Percentiles rank a stretch among this genome's conserved stretches.
phyloP scores from a whole-genome alignment of 2,329 filamentous ascomycete genomes.

The Arthrobotrys iridis region DNA sequence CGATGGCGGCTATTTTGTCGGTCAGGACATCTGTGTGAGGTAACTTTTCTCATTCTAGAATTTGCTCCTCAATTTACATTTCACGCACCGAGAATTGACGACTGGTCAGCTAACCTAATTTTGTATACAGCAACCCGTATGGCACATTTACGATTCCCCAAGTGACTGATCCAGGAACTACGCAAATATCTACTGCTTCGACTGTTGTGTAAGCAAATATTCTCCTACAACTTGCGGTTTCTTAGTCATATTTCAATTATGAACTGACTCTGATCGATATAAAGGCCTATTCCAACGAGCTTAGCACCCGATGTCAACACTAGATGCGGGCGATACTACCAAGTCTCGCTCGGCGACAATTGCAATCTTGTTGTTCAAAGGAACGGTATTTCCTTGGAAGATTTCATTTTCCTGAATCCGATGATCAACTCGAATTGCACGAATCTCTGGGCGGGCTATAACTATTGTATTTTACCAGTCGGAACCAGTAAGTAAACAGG shows the following conservation, averaged over 20 bases:
- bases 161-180: slow-evolving; percentile 28
- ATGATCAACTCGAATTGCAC: slow-evolving; percentile 44
- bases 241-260: slow-evolving; percentile 4
- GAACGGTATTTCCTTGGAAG: slow-evolving; percentile 54
- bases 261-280: slow-evolving; percentile 3
- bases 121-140: slow-evolving; percentile 25
- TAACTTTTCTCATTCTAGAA: neutral
- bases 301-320: slow-evolving; percentile 56
- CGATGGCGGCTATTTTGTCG: slow-evolving; percentile 41
- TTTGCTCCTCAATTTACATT: neutral
- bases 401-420: slow-evolving; percentile 41
- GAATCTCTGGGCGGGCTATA: slow-evolving; percentile 54
- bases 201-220: slow-evolving; percentile 26
- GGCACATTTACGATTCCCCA: slow-evolving; percentile 34
- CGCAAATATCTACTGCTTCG: slow-evolving; percentile 41
- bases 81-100: neutral
- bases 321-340: slow-evolving; percentile 59
- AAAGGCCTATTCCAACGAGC: slow-evolving; percentile 57
- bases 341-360: slow-evolving; percentile 59
- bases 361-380: slow-evolving; percentile 60
- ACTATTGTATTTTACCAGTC: slow-evolving; percentile 61
- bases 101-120: slow-evolving; percentile 5
- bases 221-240: neutral
- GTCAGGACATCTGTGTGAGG: slow-evolving; percentile 56
- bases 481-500: slow-evolving; percentile 57